Percentiles rank a stretch among this genome's conserved stretches.
These are phyloP conservation scores for Diplodia intermedia DNA, from an alignment of 2,329 filamentous ascomycete species.

Conservation along the genomic window DNA sequence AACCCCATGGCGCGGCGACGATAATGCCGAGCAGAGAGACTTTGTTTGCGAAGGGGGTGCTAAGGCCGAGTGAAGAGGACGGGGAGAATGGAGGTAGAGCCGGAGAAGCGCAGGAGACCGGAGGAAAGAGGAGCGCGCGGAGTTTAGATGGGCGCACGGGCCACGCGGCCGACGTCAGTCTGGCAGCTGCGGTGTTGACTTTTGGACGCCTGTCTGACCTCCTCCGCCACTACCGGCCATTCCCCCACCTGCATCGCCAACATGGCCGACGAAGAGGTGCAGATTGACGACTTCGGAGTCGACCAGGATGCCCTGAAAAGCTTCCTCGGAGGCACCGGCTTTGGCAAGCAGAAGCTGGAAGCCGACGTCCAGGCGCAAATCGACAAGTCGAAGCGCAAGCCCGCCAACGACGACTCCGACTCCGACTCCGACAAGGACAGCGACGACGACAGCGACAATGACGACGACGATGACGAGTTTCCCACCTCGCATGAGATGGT, in stretches of 20 bases:
- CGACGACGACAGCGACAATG: constrained; percentile 60
- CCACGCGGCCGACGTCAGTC: constrained; percentile 13
- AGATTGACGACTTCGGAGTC: constrained; percentile 22
- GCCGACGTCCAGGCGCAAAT: constrained; percentile 82
- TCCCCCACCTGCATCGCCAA: neutral
- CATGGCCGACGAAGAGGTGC: constrained; percentile 26
- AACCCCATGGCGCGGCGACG: neutral
- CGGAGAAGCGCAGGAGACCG: neutral
- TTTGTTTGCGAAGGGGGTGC: neutral
- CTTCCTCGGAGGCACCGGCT: constrained; percentile 76
- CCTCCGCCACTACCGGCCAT: neutral
- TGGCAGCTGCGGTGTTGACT: constrained; percentile 17
- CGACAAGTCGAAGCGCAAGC: constrained; percentile 72
- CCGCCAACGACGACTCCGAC: constrained; percentile 35
- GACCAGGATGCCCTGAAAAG: constrained; percentile 74
- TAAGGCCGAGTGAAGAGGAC: neutral
- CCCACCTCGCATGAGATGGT: constrained; percentile 93
- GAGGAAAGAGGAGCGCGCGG: neutral
- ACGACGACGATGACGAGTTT: constrained; percentile 80
- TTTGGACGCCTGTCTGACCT: neutral
- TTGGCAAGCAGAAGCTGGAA: constrained; percentile 80
- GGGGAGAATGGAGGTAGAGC: neutral
- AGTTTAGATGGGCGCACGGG: neutral
- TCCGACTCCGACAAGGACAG: constrained; percentile 42
- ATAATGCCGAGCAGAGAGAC: neutral